Conservation (phyloP, 2,329 filamentous ascomycete genomes). For the Diaporthe sp. region DNA sequence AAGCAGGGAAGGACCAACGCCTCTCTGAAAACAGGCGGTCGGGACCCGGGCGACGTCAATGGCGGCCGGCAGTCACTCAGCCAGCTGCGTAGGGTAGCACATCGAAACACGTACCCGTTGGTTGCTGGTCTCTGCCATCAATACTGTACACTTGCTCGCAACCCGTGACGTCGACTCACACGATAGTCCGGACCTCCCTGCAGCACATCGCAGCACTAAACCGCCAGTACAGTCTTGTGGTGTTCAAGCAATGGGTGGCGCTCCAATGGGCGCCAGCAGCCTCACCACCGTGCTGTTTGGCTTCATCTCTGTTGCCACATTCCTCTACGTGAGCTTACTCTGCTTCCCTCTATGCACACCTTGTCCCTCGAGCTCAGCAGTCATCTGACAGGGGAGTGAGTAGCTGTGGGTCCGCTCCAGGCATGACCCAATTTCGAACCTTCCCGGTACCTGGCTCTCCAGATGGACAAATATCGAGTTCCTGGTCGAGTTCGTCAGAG, state of each 20-base stretch:
- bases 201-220: neutral
- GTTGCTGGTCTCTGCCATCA: neutral
- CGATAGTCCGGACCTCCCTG: neutral
- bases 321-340: constrained; percentile 19
- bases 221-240: neutral
- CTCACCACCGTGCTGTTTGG: constrained; percentile 14
- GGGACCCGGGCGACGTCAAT: neutral
- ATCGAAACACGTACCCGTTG: neutral
- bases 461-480: constrained; percentile 44
- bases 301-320: constrained; percentile 1
- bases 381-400: neutral
- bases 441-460: constrained; percentile 48
- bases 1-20: constrained; percentile 9
- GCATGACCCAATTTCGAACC: constrained; percentile 41
- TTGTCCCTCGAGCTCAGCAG: neutral
- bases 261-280: constrained; percentile 18
- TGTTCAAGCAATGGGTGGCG: neutral
- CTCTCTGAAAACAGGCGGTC: constrained; percentile 10
- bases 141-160: neutral
- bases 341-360: neutral
- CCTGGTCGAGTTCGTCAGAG: constrained; percentile 40
- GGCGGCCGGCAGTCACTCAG: constrained; percentile 18
- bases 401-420: constrained; percentile 35
- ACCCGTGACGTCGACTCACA: neutral
- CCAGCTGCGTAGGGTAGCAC: neutral